Base-by-base conservation (phyloP, 2,329 filamentous ascomycete genomes). In the Beauveria sp. region DNA sequence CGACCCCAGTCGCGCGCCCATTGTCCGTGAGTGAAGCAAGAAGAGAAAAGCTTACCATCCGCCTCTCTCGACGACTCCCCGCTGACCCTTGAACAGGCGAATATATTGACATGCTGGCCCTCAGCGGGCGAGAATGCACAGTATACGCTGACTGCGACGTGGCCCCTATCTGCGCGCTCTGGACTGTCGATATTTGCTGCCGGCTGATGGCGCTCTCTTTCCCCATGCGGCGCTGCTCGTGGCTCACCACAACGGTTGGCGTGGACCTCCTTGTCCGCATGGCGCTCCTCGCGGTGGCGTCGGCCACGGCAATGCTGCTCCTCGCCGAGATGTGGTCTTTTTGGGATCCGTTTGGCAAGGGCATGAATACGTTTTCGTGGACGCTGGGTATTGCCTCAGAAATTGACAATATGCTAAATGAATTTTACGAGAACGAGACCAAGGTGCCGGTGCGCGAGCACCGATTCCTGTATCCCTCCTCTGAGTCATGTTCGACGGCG, bases 321-420 rank as follows among this genome's bases (percentile, higher is more conserved):
- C 56, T 70, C 9, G 34, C 63, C 2, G 69, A 71, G 57, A 64
- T 71, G 43, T 67, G 66, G 64, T 18, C 57, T 8, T 63, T 70
- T 57, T 71, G 69, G 69, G 66, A 71, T 57, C 70, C 70, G 0
- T 67, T 66, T 42, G 53, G 62, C 9, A 51, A 22, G 14, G 65
- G 64, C 1, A 54, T 68, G 9, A 71, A 71, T 40, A 66, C 58
- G 24, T 67, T 65, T 51, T 52, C 65, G 18, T 72, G 67, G 67
- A 69, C 67, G 1, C 60, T 70, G 20, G 67, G 68, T 3, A 65
- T 71, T n/a, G 70, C 69, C 2, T 66, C 42, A 12, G 70, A 71
- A 49, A 64, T 71, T 58, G 70, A 71, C 61, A 61, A 62, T 24
- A 66, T 71, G 62, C 38, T 71, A 40, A 67, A 69, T 31, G 69